Conservation (phyloP, 1,139 yeast species). For the Saccharomycopsis hybrid region DNA sequence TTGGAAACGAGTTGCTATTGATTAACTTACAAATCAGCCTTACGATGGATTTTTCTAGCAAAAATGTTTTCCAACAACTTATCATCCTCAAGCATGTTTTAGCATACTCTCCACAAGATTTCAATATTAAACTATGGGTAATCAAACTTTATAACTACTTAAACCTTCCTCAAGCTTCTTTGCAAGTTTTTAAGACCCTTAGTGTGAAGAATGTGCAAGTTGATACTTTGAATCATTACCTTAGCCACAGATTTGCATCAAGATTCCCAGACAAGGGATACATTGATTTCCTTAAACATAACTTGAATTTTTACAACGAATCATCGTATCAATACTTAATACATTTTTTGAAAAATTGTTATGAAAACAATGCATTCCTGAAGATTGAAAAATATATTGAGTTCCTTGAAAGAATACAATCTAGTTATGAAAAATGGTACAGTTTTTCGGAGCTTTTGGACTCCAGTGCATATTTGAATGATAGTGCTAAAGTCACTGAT, state of each 20-base stretch:
- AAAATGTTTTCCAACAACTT: conserved; percentile 19
- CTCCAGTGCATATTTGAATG: conserved; percentile 29
- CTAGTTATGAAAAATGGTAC: conserved; percentile 32
- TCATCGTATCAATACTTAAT: conserved; percentile 39
- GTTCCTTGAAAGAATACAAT: conserved; percentile 38
- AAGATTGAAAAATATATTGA: conserved; percentile 58
- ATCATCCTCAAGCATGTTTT: conserved; percentile 43
- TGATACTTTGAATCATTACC: conserved; percentile 62
- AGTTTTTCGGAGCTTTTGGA: conserved; percentile 35
- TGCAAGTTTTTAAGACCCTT: conserved; percentile 44
- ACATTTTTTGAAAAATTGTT: conserved; percentile 41
- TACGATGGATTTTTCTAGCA: conserved; percentile 23
- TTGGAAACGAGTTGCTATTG: conserved; percentile 59
- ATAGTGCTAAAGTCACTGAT: conserved; percentile 23
- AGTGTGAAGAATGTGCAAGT: conserved; percentile 72
- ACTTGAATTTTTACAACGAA: conserved; percentile 43
- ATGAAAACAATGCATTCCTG: conserved; percentile 48
- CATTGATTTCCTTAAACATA: conserved; percentile 23
- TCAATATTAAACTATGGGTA: conserved; percentile 63
- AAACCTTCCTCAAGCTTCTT: conserved; percentile 49
- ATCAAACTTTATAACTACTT: conserved; percentile 55
- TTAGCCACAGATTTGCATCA: conserved; percentile 43
- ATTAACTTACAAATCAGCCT: conserved; percentile 36
- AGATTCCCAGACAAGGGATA: conserved; percentile 31
- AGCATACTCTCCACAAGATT: conserved; percentile 53